Base-by-base conservation (phyloP, 495 filamentous ascomycete species). In the Podospora comata region DNA sequence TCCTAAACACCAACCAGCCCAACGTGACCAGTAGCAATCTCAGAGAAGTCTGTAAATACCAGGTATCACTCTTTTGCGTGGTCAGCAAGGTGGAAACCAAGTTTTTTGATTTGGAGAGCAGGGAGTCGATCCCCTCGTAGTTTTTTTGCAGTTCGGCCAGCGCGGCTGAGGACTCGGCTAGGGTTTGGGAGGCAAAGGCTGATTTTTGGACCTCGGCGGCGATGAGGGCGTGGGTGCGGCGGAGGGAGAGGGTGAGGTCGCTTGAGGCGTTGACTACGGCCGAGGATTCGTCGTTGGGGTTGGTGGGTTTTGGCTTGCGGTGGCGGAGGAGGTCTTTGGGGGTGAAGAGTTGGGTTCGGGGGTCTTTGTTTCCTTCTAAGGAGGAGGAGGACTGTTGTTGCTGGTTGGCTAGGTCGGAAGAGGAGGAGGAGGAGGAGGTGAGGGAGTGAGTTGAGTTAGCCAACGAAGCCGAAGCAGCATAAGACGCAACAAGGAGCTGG, bases 1-100 rank as follows among this genome's bases (percentile, higher is more conserved):
- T 80, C 19, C 95, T 82, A 67, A 94, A 95, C 2, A 98, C 73
- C 9, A 99, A 81, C 95, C 95, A 99, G 13, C 78, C 79, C 39
- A 97, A 87, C 5, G 91, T 97, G 2, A 79, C 84, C 16, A 91
- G 54, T 9, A 98, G 84, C 60, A 98, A 79, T 71, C 92, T 93
- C 70, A 98, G 89, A 0, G 94, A 89, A 20, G 89, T 94, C 78
- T 92, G 88, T 30, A 97, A 85, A 72, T 99, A 99, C 95, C 95
- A 99, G 3, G 92, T 95, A 77, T 98, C 95, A 55, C 89, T 93
- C 81, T 97, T 97, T 74, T 94, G 91, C 34, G 91, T 93, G 71
- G 87, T 87, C 44, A 97, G 81, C 60, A 99, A 80, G 27, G 91
- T 92, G 18, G 85, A 86, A 13, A 97, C 85, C 18, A 99, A 85